Percentiles rank a stretch among this genome's conserved stretches.
phyloP scores from a whole-genome alignment of 768 basidiomycete genomes.

The Pleurotus cornucopiae region DNA sequence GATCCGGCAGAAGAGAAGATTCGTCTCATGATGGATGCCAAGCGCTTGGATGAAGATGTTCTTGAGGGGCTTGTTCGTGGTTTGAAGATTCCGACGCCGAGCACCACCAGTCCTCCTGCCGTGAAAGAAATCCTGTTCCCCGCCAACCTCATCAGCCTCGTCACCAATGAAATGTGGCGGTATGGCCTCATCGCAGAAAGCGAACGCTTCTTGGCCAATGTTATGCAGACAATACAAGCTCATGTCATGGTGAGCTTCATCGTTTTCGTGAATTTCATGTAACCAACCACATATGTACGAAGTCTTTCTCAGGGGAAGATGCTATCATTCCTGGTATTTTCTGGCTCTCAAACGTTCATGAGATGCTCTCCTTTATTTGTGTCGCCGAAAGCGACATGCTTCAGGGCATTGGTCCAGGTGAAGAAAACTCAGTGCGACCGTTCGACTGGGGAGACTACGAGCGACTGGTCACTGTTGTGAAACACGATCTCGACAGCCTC shows the following conservation, averaged over 20 bases:
- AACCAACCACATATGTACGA: conserved; percentile 12
- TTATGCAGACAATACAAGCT: conserved; percentile 96
- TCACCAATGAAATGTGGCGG: conserved; percentile 99
- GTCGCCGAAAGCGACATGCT: conserved; percentile 99
- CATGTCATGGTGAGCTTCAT: conserved; percentile 86
- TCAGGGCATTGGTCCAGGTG: conserved; percentile 95
- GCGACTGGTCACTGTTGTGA: conserved; percentile 94
- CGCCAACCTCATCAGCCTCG: conserved; percentile 93
- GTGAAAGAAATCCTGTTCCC: conserved; percentile 99
- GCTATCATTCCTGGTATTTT: conserved; percentile 95
- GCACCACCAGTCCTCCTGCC: conserved; percentile 84
- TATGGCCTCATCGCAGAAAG: conserved; percentile 95
- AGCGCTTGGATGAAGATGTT: conserved; percentile 90
- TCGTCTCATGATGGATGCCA: conserved; percentile 84
- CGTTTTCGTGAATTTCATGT: background rate
- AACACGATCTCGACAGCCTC: conserved; percentile 95
- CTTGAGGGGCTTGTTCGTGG: conserved; percentile 86
- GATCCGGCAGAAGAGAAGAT: conserved; percentile 96
- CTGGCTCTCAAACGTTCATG: conserved; percentile 99
- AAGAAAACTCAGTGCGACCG: conserved; percentile 84
- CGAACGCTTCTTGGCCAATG: conserved; percentile 96
- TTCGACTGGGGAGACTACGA: conserved; percentile 99
- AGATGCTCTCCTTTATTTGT: conserved; percentile 98
- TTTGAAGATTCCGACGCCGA: conserved; percentile 90
- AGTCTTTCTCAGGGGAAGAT: conserved; percentile 93